Conservation (phyloP, 768 basidiomycete species). For the Mrakia hoshinonis region DNA sequence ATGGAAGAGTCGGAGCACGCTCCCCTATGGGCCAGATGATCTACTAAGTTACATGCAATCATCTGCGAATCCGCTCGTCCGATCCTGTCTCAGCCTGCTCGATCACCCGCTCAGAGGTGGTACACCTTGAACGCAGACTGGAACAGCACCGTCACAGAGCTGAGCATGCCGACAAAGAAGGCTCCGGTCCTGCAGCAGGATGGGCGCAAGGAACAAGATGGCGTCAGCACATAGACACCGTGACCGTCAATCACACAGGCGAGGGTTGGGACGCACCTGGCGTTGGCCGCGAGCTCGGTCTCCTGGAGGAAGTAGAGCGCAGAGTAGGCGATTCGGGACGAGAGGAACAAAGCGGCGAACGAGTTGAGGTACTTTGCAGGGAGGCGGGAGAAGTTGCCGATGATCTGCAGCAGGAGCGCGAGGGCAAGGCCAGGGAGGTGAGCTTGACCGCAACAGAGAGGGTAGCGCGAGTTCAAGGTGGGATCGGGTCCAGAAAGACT, state of each 20-base stretch:
- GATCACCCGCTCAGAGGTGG: no score
- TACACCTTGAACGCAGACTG: constrained; percentile 26
- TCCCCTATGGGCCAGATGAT: no score
- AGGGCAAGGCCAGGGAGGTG: neutral
- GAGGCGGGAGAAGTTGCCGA: constrained; percentile 28
- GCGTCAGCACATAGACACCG: neutral
- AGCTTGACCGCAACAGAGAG: neutral
- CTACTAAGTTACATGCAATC: no score
- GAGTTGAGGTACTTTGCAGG: constrained; percentile 28
- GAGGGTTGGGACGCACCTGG: neutral
- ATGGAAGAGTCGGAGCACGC: no score
- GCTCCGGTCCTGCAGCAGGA: constrained; percentile 10
- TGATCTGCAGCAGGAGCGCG: neutral
- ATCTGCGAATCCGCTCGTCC: no score
- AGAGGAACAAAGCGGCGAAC: constrained; percentile 18
- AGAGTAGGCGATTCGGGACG: constrained; percentile 13
- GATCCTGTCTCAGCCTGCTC: no score
- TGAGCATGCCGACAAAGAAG: constrained; percentile 3
- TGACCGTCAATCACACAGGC: neutral
- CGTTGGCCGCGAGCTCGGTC: neutral
- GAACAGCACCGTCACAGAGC: constrained; percentile 17
- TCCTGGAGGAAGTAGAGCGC: constrained; percentile 12
- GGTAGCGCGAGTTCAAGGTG: neutral
- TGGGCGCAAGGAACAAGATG: neutral
- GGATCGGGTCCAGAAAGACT: neutral